These are phyloP conservation scores for Chalaropsis ovoidea DNA, from an alignment of 2,329 filamentous ascomycete species.

Conservation along the genomic window DNA sequence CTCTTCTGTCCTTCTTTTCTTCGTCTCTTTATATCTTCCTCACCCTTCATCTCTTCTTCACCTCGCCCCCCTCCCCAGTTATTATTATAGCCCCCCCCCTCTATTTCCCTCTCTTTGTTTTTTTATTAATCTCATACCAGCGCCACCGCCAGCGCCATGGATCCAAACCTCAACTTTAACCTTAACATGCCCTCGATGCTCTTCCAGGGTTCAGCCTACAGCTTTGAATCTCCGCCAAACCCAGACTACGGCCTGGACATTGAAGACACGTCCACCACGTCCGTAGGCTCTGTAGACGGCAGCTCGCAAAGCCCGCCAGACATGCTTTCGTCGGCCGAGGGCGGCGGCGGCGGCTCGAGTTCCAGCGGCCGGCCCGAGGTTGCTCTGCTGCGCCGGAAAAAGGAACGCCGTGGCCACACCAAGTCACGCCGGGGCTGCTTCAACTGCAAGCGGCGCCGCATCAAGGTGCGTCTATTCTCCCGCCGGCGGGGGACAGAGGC, in stretches of 20 bases:
- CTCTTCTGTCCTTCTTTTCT: conserved; percentile 6
- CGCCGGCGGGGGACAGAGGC: too few species aligned
- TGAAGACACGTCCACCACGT: conserved; percentile 21
- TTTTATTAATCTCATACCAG: not conserved
- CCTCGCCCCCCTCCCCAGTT: not conserved
- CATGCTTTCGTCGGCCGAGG: conserved; percentile 3
- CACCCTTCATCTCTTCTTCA: not conserved
- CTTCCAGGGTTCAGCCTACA: conserved; percentile 17
- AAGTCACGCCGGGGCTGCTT: conserved; percentile 57
- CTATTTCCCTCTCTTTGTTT: not conserved
- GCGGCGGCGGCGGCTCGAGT: not conserved
- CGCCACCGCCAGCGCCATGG: conserved; percentile 5
- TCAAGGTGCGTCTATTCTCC: conserved; percentile 48
- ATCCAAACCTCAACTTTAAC: conserved; percentile 19
- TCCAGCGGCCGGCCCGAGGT: conserved; percentile 11
- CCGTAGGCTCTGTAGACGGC: conserved; percentile 19
- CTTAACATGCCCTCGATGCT: conserved; percentile 20
- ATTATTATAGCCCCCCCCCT: not conserved
- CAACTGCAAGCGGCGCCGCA: conserved; percentile 56
- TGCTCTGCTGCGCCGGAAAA: conserved; percentile 19
- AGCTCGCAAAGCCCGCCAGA: conserved; percentile 22
- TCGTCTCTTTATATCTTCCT: not conserved
- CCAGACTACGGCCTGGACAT: conserved; percentile 21
- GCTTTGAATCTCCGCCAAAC: conserved; percentile 17
- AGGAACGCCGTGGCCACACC: conserved; percentile 51